Conservation (phyloP, 2,329 filamentous ascomycete species). For the Colletotrichum lupini region DNA sequence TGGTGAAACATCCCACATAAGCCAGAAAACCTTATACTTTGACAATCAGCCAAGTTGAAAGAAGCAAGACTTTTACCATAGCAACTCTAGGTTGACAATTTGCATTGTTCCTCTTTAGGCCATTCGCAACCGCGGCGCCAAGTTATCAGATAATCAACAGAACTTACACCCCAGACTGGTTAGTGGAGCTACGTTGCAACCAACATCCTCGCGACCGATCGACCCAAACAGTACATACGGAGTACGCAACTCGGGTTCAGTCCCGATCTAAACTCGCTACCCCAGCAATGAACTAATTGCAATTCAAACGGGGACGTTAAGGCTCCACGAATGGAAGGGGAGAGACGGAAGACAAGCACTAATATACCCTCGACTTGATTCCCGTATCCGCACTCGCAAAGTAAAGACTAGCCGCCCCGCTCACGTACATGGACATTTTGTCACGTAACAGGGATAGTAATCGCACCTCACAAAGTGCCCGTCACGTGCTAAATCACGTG, state of each 20-base stretch:
- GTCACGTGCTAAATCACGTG: too few relatives aligned
- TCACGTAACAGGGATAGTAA: too few relatives aligned
- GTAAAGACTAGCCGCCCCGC: conserved; percentile 7
- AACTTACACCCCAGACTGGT: not conserved
- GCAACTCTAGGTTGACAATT: not conserved
- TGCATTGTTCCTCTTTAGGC: not conserved
- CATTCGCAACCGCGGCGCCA: not conserved
- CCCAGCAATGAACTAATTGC: not conserved
- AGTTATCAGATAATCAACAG: not conserved
- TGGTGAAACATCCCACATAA: not conserved
- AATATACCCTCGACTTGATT: too few relatives aligned
- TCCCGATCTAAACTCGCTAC: not conserved
- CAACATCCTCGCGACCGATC: not conserved
- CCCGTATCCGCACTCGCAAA: not conserved
- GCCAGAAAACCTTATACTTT: not conserved
- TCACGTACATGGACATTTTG: not conserved
- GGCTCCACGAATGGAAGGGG: not conserved
- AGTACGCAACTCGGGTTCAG: not conserved
- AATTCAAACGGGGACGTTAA: not conserved
- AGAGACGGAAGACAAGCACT: too few relatives aligned
- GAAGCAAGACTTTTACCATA: not conserved
- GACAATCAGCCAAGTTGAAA: not conserved
- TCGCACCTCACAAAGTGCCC: too few relatives aligned
- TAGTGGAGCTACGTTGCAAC: not conserved
- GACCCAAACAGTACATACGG: not conserved